Evolutionary conservation across 2,329 filamentous ascomycete genomes (phyloP).

Genomic region (Botrytis cinerea): DNA sequence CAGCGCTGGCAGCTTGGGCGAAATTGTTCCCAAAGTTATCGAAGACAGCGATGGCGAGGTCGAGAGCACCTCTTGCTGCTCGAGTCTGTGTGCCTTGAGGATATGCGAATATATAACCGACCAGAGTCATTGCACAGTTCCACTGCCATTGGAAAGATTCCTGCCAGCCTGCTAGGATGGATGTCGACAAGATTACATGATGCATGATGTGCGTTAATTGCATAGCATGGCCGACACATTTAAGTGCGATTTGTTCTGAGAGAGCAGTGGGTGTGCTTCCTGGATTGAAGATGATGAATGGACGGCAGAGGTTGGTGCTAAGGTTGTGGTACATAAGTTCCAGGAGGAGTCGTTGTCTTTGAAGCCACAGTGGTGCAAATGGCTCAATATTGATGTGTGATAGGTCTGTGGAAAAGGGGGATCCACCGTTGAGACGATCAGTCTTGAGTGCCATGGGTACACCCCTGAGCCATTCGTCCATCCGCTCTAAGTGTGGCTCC

Average conservation of each 20-base stretch:
- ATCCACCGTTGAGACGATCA: slow-evolving; percentile 39
- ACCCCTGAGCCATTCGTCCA: slow-evolving; percentile 41
- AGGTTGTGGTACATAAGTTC: slow-evolving; percentile 49
- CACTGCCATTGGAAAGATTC: slow-evolving; percentile 49
- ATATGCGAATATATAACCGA: slow-evolving; percentile 47
- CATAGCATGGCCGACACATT: slow-evolving; percentile 43
- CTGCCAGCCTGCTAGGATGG: slow-evolving; percentile 44
- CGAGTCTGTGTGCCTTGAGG: slow-evolving; percentile 40
- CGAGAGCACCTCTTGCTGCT: slow-evolving; percentile 42
- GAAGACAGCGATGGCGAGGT: slow-evolving; percentile 43
- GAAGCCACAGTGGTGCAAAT: slow-evolving; percentile 47
- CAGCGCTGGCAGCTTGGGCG: slow-evolving; percentile 42
- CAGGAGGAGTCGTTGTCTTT: slow-evolving; percentile 47
- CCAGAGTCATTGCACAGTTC: slow-evolving; percentile 46
- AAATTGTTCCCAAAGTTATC: slow-evolving; percentile 44
- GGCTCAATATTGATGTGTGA: slow-evolving; percentile 41
- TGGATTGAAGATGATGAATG: slow-evolving; percentile 45
- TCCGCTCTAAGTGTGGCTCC: slow-evolving; percentile 32
- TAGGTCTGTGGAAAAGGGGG: slow-evolving; percentile 45
- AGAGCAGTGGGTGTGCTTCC: slow-evolving; percentile 29
- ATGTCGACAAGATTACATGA: slow-evolving; percentile 42
- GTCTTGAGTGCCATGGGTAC: slow-evolving; percentile 47
- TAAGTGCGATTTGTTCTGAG: slow-evolving; percentile 38
- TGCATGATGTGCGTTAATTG: slow-evolving; percentile 45
- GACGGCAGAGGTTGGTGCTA: slow-evolving; percentile 44